Percentiles rank a stretch among this genome's conserved stretches.
Evolutionary conservation across 768 basidiomycete species (phyloP).

Genomic region (Phylloporus sp.): DNA sequence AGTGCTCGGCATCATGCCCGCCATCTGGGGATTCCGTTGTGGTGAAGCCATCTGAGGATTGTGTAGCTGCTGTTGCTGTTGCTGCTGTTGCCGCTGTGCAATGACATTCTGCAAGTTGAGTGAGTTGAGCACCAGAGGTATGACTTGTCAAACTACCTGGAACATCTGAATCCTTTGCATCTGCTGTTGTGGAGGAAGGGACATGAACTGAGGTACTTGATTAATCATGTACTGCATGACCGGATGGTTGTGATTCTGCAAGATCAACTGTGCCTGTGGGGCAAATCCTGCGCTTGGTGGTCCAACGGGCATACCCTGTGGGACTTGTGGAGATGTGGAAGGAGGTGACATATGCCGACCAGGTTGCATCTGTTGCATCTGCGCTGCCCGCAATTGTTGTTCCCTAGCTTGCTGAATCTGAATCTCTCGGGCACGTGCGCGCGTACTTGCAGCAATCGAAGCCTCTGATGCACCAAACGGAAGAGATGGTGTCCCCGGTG

Average conservation of each 20-base stretch:
- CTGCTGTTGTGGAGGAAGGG: slow-evolving; percentile 50
- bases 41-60: slow-evolving; percentile 18
- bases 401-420: slow-evolving; percentile 35
- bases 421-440: slow-evolving; percentile 32
- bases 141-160: slow-evolving; percentile 39
- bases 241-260: slow-evolving; percentile 55
- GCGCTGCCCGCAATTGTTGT: slow-evolving; percentile 32
- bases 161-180: slow-evolving; percentile 53
- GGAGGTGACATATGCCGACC: slow-evolving; percentile 44
- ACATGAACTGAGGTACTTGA: slow-evolving; percentile 50
- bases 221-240: slow-evolving; percentile 53
- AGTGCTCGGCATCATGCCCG: slow-evolving; percentile 27
- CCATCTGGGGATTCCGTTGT: slow-evolving; percentile 29
- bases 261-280: slow-evolving; percentile 40
- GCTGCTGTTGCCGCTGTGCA: slow-evolving; percentile 29
- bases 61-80: slow-evolving; percentile 31
- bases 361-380: slow-evolving; percentile 33
- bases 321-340: slow-evolving; percentile 21
- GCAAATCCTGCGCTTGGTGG: slow-evolving; percentile 24
- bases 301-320: slow-evolving; percentile 14
- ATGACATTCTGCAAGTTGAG: slow-evolving; percentile 10
- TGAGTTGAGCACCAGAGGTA: slow-evolving; percentile 5
- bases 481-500: slow-evolving; percentile 27
- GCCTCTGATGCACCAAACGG: slow-evolving; percentile 32
- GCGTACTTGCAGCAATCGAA: slow-evolving; percentile 31